Base-by-base conservation (phyloP, 2,329 filamentous ascomycete species). In the Didymellaceae sp. region DNA sequence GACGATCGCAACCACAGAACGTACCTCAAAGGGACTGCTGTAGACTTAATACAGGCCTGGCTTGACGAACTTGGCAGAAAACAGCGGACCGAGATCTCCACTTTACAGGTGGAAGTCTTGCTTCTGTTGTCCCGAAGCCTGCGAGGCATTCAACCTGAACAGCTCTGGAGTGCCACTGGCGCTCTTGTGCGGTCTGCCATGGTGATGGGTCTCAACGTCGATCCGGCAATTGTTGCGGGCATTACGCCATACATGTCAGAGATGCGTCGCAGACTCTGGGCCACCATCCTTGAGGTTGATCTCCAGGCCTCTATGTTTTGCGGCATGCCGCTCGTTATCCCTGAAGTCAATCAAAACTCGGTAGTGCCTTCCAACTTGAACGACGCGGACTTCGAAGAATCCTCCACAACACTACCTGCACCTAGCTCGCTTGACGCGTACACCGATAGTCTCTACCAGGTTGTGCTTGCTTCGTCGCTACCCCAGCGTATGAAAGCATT, bases 201-300 rank as follows among this genome's bases (percentile, higher is more conserved):
- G 61, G 64, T 64, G 10, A 74, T 77, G 66, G 76, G 77, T 2
- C 47, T 78, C 9, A 74, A 78, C 53, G 68, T 72, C 1, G 70
- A 76, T 35, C 74, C 75, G 7, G 54, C 59, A 6, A 61, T 62
- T 3, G 71, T 75, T 14, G 55, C 59, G 2, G 68, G 69, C 17
- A 65, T 75, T 22, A 62, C 63, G 4, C 57, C 59, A 4, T 76
- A 64, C 22, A 61, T 66, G 25, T 41, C 39, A 1, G 76, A 78
- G 45, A 73, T 77, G 62, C 73, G 75, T 13, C 71, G 76, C 14
- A 68, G 75, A n/a, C 45, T 78, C 3, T 78, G 76, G 76, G 67
- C 70, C n/a, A 76, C 75, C 0, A 71, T 78, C 7, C 47, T 77
- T 9, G 74, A 78, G 51, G 54, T 77, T 21, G 72, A 75, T 39